These are phyloP conservation scores for Mycena amicta DNA, from an alignment of 768 basidiomycete genomes.

Conservation along the genomic window DNA sequence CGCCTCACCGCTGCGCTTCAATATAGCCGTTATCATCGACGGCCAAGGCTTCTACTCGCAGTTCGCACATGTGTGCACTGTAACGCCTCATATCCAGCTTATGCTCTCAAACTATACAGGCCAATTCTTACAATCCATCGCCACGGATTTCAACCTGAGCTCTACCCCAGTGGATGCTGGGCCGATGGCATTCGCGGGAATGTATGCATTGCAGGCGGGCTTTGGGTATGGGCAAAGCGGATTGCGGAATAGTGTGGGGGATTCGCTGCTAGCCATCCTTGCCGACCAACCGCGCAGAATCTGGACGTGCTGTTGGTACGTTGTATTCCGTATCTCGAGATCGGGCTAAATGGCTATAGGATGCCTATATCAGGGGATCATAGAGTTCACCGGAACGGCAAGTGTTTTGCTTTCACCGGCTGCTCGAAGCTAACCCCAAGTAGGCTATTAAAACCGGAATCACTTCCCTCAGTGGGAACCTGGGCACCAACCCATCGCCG, in stretches of 20 bases:
- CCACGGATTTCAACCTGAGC: not conserved
- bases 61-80: not conserved
- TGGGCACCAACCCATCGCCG: not conserved
- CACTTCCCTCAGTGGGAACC: not conserved
- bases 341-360: no score
- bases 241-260: not conserved
- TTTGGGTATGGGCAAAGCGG: not conserved
- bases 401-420: not conserved
- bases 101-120: not conserved
- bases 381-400: no score
- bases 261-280: not conserved
- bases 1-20: not conserved
- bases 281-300: not conserved
- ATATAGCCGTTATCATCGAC: not conserved
- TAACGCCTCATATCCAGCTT: not conserved
- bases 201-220: not conserved
- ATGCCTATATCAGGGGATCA: no score
- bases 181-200: not conserved
- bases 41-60: not conserved
- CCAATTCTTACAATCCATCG: not conserved
- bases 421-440: not conserved
- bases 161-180: not conserved
- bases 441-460: not conserved
- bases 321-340: no score
- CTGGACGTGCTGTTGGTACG: no score